These are phyloP conservation scores for Plasmodium fragile DNA, from an alignment of 169 alveolate species.

Conservation along the genomic window DNA sequence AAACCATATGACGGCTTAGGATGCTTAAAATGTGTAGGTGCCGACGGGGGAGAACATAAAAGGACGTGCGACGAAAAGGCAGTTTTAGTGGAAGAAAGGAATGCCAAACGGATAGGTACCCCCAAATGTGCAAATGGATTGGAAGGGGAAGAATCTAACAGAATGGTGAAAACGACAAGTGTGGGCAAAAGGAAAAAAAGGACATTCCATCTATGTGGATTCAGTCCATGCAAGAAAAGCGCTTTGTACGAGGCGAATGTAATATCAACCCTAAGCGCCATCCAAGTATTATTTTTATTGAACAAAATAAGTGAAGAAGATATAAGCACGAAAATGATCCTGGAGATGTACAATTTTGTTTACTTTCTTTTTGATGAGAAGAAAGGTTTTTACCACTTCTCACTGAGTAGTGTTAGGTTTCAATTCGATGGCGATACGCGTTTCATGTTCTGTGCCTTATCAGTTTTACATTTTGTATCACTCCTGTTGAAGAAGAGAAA, in stretches of 20 bases:
- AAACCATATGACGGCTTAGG: not conserved
- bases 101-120: not conserved
- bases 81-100: not conserved
- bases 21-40: not conserved
- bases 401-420: constrained; percentile 18
- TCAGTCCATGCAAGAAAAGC: constrained; percentile 60
- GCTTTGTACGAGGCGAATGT: constrained; percentile 57
- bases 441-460: constrained; percentile 47
- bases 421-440: constrained; percentile 73
- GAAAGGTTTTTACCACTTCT: constrained; percentile 44
- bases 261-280: constrained; percentile 76
- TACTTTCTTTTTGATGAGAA: constrained; percentile 38
- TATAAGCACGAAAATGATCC: constrained; percentile 42
- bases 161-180: not conserved
- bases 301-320: constrained; percentile 54
- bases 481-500: constrained; percentile 30
- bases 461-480: constrained; percentile 26
- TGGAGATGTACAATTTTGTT: constrained; percentile 54
- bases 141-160: not conserved
- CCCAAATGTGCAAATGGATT: not conserved
- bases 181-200: constrained; percentile 11
- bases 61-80: not conserved
- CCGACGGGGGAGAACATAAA: not conserved
- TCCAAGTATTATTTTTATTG: constrained; percentile 72
- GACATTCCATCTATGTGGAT: constrained; percentile 56